phyloP scores from a whole-genome alignment of 176 grass and related monocot genomes.

The Musa beccarii region DNA sequence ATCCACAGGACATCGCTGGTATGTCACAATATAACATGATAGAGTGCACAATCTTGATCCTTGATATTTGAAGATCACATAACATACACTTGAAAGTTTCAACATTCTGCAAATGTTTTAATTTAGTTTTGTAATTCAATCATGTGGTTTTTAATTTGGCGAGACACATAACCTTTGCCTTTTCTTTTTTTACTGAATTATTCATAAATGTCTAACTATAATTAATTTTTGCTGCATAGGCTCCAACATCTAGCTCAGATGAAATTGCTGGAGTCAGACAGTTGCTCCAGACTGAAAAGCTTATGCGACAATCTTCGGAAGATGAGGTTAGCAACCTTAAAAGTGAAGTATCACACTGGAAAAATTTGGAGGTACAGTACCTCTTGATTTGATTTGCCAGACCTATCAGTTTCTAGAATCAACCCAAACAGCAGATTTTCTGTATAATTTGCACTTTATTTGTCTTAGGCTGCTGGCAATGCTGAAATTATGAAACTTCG shows the following conservation, averaged over 20 bases:
- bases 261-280: conserved; percentile 40
- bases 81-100: too few relatives aligned
- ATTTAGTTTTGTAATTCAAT: too few relatives aligned
- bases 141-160: too few relatives aligned
- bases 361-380: conserved; percentile 76
- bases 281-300: conserved; percentile 74
- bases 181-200: not conserved
- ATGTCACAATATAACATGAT: too few relatives aligned
- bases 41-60: too few relatives aligned
- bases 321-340: conserved; percentile 67
- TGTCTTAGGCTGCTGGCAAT: conserved; percentile 60
- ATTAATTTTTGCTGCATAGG: conserved; percentile 26
- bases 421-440: conserved; percentile 3
- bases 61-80: too few relatives aligned
- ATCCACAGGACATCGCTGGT: too few relatives aligned
- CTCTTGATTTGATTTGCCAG: conserved; percentile 5
- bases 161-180: not conserved
- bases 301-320: conserved; percentile 55
- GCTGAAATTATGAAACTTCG: conserved; percentile 62
- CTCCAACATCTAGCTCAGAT: conserved; percentile 47
- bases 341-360: conserved; percentile 91
- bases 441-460: conserved; percentile 21
- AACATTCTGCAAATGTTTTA: too few relatives aligned
- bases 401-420: conserved; percentile 14
- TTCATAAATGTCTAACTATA: not conserved